A percentile compares a stretch with the other conserved stretches of the same genome.
Evolutionary conservation across 2,329 filamentous ascomycete species (phyloP).

Genomic region (Claviceps paspali): DNA sequence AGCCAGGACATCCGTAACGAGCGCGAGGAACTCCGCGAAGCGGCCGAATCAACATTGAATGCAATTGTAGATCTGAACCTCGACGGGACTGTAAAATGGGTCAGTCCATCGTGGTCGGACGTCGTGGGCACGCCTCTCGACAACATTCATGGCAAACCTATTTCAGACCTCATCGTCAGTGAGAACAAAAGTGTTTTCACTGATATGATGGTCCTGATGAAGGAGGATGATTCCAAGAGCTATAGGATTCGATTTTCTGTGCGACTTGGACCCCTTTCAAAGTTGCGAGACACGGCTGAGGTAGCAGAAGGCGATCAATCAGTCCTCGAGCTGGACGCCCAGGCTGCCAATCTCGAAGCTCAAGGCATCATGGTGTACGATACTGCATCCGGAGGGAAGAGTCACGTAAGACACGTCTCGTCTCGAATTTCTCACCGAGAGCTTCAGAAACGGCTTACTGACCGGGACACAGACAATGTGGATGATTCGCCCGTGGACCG

Average conservation of each 20-base stretch:
- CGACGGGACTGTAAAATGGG: slow-evolving; percentile 84
- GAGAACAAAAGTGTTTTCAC: slow-evolving; percentile 69
- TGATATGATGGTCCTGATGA: slow-evolving; percentile 75
- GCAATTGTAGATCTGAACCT: slow-evolving; percentile 89
- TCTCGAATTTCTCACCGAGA: not conserved
- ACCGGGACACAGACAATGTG: slow-evolving; percentile 70
- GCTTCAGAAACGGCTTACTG: slow-evolving; percentile 1
- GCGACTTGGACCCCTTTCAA: slow-evolving; percentile 52
- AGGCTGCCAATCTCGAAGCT: slow-evolving; percentile 66
- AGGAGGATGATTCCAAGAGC: slow-evolving; percentile 83
- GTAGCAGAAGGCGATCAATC: slow-evolving; percentile 21
- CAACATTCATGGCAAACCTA: slow-evolving; percentile 57
- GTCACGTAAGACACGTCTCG: slow-evolving; percentile 53
- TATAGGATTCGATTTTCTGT: slow-evolving; percentile 75
- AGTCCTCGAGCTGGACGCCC: slow-evolving; percentile 20
- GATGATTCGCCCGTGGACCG: slow-evolving; percentile 91
- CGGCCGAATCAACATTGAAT: slow-evolving; percentile 90
- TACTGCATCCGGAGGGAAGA: slow-evolving; percentile 67
- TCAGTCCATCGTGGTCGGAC: slow-evolving; percentile 89
- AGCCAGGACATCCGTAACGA: slow-evolving; percentile 89
- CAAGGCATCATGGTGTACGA: slow-evolving; percentile 99
- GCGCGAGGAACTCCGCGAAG: slow-evolving; percentile 83
- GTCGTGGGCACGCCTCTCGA: slow-evolving; percentile 70
- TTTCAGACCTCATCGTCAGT: slow-evolving; percentile 64
- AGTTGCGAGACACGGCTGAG: slow-evolving; percentile 35